Evolutionary conservation across 106 monocot species (phyloP).

Genomic region (Cymbidium sinense): DNA sequence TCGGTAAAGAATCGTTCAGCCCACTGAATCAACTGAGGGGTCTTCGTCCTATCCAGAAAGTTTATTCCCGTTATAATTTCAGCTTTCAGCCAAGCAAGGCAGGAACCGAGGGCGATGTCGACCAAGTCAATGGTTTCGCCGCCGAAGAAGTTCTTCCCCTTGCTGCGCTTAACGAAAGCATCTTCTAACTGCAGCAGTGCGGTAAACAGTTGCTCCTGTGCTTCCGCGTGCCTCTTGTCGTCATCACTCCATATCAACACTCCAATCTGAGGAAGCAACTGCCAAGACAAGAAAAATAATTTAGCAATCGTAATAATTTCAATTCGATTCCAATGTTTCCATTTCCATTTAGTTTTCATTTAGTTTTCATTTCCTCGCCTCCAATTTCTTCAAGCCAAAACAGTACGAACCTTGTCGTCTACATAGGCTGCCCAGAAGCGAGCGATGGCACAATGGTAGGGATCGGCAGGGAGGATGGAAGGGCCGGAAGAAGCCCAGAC

Average conservation of each 20-base stretch:
- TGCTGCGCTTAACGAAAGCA: slow-evolving; percentile 28
- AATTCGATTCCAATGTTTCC: too few species aligned
- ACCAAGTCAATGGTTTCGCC: slow-evolving; percentile 36
- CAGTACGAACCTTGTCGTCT: slow-evolving; percentile 18
- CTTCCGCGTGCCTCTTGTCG: slow-evolving; percentile 17
- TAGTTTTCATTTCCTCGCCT: too few species aligned
- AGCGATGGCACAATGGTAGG: slow-evolving; percentile 8
- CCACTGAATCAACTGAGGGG: slow-evolving; percentile 25
- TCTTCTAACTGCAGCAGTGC: slow-evolving; percentile 34
- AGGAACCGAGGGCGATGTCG: slow-evolving; percentile 34
- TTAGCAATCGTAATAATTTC: too few species aligned
- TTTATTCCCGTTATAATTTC: slow-evolving; percentile 15
- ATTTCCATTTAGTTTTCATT: too few species aligned
- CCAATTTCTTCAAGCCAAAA: too few species aligned
- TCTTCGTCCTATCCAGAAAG: slow-evolving; percentile 23
- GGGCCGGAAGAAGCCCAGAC: background rate
- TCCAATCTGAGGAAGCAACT: background rate
- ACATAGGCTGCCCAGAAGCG: slow-evolving; percentile 13
- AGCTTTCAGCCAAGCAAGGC: slow-evolving; percentile 24
- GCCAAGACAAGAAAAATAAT: background rate
- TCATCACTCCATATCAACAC: background rate
- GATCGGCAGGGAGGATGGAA: slow-evolving; percentile 6
- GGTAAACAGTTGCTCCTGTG: background rate
- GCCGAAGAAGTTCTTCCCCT: slow-evolving; percentile 36
- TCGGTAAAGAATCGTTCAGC: slow-evolving; percentile 24